Evolutionary conservation across 1,139 yeast species (phyloP).

Genomic region (Groenewaldozyma sp.): DNA sequence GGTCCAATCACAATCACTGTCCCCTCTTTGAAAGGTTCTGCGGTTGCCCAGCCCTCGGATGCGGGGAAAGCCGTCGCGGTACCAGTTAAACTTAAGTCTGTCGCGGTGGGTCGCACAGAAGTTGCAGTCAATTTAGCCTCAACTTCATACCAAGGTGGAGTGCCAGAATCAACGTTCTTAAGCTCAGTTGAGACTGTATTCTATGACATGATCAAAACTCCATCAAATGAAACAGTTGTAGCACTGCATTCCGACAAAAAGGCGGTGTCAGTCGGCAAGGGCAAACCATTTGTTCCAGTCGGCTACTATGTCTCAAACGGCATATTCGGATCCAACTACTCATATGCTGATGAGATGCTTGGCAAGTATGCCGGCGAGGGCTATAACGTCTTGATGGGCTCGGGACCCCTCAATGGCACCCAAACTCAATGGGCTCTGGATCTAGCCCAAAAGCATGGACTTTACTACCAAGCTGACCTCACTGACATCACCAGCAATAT

Average conservation of each 20-base stretch:
- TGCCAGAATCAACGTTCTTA: conserved; percentile 6
- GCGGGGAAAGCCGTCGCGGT: conserved; percentile 10
- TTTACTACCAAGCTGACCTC: conserved; percentile 12
- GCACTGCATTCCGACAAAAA: conserved; percentile 8
- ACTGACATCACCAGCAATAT: conserved; percentile 10
- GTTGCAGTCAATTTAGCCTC: conserved; percentile 9
- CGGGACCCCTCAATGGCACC: conserved; percentile 11
- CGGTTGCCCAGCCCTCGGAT: conserved; percentile 6
- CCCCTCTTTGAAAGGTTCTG: conserved; percentile 9
- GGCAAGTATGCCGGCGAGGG: conserved; percentile 12
- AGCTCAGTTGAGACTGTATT: conserved; percentile 10
- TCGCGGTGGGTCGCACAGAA: conserved; percentile 7
- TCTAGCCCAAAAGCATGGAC: conserved; percentile 8
- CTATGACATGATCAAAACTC: conserved; percentile 7
- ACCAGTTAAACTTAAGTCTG: conserved; percentile 8
- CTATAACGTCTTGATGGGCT: conserved; percentile 12
- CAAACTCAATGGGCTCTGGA: conserved; percentile 11
- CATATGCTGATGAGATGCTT: conserved; percentile 8
- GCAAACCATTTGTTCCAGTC: conserved; percentile 10
- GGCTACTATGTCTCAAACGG: conserved; percentile 11
- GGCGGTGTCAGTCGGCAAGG: conserved; percentile 8
- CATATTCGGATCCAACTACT: conserved; percentile 5
- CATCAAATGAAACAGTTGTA: conserved; percentile 8
- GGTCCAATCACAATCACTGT: conserved; percentile 8
- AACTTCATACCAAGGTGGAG: conserved; percentile 6